These are phyloP conservation scores for Kitagawia praeruptora DNA, from an alignment of 129 eudicot genomes.

Conservation along the genomic window DNA sequence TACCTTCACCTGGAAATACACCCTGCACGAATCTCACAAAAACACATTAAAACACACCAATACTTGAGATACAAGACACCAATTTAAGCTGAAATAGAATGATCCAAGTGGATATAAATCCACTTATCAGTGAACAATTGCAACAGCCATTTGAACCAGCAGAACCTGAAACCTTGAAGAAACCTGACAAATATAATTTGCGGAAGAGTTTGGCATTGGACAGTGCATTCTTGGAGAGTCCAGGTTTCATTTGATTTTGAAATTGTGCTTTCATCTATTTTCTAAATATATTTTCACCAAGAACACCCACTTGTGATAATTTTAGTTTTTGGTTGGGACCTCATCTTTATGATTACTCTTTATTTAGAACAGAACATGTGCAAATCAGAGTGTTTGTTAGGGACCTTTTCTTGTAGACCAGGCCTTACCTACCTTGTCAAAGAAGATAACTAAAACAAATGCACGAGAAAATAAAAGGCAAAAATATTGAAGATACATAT, in stretches of 20 bases:
- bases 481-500: neutral
- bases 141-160: conserved; percentile 35
- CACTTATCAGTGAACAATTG: too few species aligned
- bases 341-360: neutral
- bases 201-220: conserved; percentile 99
- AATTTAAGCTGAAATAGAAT: too few species aligned
- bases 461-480: neutral
- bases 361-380: neutral
- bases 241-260: neutral
- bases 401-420: conserved; percentile 9
- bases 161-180: conserved; percentile 34
- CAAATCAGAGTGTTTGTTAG: neutral
- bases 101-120: too few species aligned
- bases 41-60: too few species aligned
- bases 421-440: conserved; percentile 3
- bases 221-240: conserved; percentile 53
- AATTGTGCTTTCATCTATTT: neutral
- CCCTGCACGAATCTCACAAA: too few species aligned
- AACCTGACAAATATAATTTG: conserved; percentile 51
- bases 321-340: neutral
- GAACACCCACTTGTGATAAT: neutral
- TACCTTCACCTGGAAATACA: too few species aligned
- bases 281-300: neutral
- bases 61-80: too few species aligned
- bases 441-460: neutral